Evolutionary conservation across 495 filamentous ascomycete species (phyloP).

Genomic region (Aspergillus coremiiformis): DNA sequence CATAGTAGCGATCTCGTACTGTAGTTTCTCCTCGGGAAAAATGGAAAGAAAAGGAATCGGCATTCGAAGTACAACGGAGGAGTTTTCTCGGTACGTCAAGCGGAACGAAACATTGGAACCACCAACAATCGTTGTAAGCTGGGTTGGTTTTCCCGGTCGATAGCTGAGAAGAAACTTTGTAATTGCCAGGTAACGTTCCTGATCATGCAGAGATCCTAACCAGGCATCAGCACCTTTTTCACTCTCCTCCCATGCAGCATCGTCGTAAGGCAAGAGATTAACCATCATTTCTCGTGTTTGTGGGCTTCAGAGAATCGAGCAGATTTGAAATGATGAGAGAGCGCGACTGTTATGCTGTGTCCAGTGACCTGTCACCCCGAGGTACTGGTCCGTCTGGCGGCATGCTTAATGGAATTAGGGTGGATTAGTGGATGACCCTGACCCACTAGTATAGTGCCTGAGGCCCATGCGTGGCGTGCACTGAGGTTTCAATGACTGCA

Average conservation of each 20-base stretch:
- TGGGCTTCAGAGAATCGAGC: too few relatives aligned
- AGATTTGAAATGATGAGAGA: too few relatives aligned
- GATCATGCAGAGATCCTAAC: conserved; percentile 9
- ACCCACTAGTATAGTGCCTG: too few relatives aligned
- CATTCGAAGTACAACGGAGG: conserved; percentile 19
- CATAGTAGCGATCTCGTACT: conserved; percentile 39
- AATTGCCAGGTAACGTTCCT: conserved; percentile 15
- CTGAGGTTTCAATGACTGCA: too few relatives aligned
- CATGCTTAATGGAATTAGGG: too few relatives aligned
- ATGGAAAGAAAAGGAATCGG: conserved; percentile 14
- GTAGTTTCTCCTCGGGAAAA: conserved; percentile 34
- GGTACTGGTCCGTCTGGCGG: too few relatives aligned
- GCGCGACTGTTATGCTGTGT: too few relatives aligned
- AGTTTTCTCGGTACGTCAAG: conserved; percentile 15
- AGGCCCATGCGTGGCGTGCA: too few relatives aligned
- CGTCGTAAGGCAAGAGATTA: conserved; percentile 4
- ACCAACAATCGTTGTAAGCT: conserved; percentile 12
- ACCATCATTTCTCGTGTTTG: too few relatives aligned
- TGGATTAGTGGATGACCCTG: too few relatives aligned
- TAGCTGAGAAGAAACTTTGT: conserved; percentile 16
- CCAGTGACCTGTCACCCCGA: too few relatives aligned
- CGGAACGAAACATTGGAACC: conserved; percentile 21
- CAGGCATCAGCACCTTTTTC: conserved; percentile 14
- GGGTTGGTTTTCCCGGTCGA: conserved; percentile 9
- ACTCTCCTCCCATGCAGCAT: conserved; percentile 23